A percentile compares a stretch with the other conserved stretches of the same genome.
phyloP scores from a whole-genome alignment of 2,329 filamentous ascomycete species.

The Neonectria hederae region DNA sequence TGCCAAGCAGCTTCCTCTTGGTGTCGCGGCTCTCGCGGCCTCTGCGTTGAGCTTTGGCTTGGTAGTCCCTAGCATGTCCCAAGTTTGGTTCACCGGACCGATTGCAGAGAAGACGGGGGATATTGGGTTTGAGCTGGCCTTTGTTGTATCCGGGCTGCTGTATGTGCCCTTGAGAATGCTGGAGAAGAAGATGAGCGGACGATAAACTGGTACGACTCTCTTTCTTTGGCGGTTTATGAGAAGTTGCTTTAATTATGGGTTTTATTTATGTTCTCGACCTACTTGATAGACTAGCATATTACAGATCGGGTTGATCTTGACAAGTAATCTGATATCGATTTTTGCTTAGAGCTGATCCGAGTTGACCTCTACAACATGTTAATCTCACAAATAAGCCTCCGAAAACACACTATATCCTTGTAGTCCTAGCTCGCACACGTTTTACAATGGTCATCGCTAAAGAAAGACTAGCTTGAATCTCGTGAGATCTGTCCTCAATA shows the following conservation, averaged over 20 bases:
- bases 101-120: conserved; percentile 65
- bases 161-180: conserved; percentile 53
- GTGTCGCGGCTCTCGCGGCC: conserved; percentile 52
- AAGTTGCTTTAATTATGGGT: neutral
- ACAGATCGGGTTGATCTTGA: neutral
- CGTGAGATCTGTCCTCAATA: too few species aligned
- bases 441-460: too few species aligned
- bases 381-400: too few species aligned
- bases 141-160: conserved; percentile 53
- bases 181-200: conserved; percentile 43
- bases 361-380: too few species aligned
- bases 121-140: conserved; percentile 67
- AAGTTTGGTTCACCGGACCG: conserved; percentile 64
- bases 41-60: conserved; percentile 53
- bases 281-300: neutral
- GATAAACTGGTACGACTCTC: conserved; percentile 1
- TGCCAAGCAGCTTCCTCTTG: conserved; percentile 50
- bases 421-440: too few species aligned
- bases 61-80: conserved; percentile 63
- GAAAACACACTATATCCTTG: too few species aligned
- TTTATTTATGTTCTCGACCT: neutral
- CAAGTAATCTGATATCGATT: neutral
- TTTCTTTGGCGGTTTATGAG: neutral
- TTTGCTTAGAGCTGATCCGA: too few species aligned
- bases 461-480: too few species aligned